These are phyloP conservation scores for Malassezia caprae DNA, from an alignment of 1,284 basidiomycete genomes.

Conservation along the genomic window DNA sequence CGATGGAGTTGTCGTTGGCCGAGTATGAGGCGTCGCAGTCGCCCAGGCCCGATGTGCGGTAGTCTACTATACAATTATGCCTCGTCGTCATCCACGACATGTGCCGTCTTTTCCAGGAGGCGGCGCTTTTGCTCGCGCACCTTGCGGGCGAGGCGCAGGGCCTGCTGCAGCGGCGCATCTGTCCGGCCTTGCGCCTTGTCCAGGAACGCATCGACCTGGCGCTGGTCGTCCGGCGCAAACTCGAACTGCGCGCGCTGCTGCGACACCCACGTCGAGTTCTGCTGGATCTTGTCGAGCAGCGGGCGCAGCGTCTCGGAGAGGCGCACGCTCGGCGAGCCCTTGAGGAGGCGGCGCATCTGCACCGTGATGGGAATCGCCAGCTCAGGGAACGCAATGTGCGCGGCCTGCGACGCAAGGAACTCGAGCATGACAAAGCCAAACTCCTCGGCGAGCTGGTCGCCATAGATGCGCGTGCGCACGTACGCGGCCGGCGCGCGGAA, in stretches of 20 bases:
- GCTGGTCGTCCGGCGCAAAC: conserved; percentile 36
- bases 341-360: conserved; percentile 36
- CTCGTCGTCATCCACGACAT: conserved; percentile 26
- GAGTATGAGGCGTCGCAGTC: conserved; percentile 23
- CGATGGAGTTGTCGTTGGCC: conserved; percentile 36
- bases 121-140: conserved; percentile 41
- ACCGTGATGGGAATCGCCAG: conserved; percentile 73
- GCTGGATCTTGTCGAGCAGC: conserved; percentile 37
- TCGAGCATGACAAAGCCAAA: conserved; percentile 64
- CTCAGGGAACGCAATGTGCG: conserved; percentile 75
- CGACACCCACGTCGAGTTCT: conserved; percentile 32
- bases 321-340: conserved; percentile 30
- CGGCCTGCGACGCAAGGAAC: conserved; percentile 57
- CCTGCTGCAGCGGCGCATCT: conserved; percentile 39
- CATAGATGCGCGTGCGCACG: conserved; percentile 74
- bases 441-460: conserved; percentile 75
- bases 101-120: conserved; percentile 30
- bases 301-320: conserved; percentile 26
- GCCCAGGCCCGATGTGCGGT: not conserved
- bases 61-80: conserved; percentile 8
- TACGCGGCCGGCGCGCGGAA: conserved; percentile 83
- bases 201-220: conserved; percentile 21
- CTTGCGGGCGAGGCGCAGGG: conserved; percentile 38
- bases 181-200: conserved; percentile 19
- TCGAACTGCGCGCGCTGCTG: conserved; percentile 32